A percentile compares a stretch with the other conserved stretches of the same genome.
phyloP scores from a whole-genome alignment of 129 eudicot genomes.

The Logfia minima region DNA sequence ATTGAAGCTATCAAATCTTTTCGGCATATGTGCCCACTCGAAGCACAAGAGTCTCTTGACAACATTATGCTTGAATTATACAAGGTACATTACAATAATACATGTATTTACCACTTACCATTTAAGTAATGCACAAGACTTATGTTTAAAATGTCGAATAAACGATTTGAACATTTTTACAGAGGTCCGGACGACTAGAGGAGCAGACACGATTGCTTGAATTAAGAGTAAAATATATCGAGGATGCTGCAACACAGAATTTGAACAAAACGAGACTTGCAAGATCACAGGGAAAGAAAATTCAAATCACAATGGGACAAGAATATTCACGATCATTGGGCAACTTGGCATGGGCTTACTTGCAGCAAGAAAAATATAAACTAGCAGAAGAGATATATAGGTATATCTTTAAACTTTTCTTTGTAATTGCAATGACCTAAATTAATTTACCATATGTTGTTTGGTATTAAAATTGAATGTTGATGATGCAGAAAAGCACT shows the following conservation, averaged over 20 bases:
- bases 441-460: neutral
- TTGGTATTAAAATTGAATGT: neutral
- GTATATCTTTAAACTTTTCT: slow-evolving; percentile 24
- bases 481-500: slow-evolving; percentile 60
- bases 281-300: slow-evolving; percentile 68
- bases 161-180: neutral
- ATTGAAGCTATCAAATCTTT: slow-evolving; percentile 78
- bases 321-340: slow-evolving; percentile 57
- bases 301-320: slow-evolving; percentile 57
- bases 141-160: neutral
- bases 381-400: slow-evolving; percentile 68
- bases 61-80: slow-evolving; percentile 32
- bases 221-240: slow-evolving; percentile 49
- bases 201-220: slow-evolving; percentile 69
- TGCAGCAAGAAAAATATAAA: slow-evolving; percentile 43
- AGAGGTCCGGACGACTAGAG: slow-evolving; percentile 65
- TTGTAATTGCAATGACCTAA: neutral
- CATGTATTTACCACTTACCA: neutral
- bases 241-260: slow-evolving; percentile 34
- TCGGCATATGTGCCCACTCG: slow-evolving; percentile 68
- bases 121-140: neutral
- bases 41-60: slow-evolving; percentile 59
- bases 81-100: slow-evolving; percentile 48
- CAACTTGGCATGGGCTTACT: slow-evolving; percentile 26
- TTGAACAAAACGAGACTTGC: slow-evolving; percentile 38